Conservation (phyloP, 306 rosid genomes). For the Benincasa hispida region DNA sequence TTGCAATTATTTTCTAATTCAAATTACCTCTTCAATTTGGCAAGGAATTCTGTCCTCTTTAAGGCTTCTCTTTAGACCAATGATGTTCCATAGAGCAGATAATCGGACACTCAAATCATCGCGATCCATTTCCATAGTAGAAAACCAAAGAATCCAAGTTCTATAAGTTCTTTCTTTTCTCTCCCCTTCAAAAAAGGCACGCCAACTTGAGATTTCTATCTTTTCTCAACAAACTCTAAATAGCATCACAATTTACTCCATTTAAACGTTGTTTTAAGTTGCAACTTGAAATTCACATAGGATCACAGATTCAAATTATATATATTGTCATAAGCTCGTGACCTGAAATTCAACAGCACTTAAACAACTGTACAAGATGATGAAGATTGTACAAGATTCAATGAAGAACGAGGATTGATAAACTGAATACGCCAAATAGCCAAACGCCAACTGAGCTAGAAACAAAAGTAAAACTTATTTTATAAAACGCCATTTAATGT, state of each 20-base stretch:
- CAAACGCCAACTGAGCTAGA: too few relatives aligned
- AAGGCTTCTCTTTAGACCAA: slow-evolving; percentile 7
- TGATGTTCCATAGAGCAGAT: slow-evolving; percentile 17
- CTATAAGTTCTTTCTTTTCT: neutral
- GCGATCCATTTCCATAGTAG: slow-evolving; percentile 15
- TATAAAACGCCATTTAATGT: neutral
- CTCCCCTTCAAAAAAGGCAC: neutral
- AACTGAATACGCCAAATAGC: neutral
- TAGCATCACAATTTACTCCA: neutral
- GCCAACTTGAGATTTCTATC: neutral
- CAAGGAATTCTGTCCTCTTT: slow-evolving; percentile 40
- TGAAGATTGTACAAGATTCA: neutral
- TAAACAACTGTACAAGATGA: neutral
- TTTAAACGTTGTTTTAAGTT: neutral
- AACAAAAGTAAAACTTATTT: neutral
- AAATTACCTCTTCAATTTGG: slow-evolving; percentile 51
- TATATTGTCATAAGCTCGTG: neutral
- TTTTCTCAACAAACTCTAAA: neutral
- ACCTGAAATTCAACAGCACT: neutral
- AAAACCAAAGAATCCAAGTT: neutral
- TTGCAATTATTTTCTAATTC: neutral
- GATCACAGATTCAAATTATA: neutral
- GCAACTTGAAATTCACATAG: neutral
- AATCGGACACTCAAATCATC: slow-evolving; percentile 27
- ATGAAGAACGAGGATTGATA: neutral